Conservation (phyloP, 1,284 basidiomycete species). For the Singerocomus rubriflavus region DNA sequence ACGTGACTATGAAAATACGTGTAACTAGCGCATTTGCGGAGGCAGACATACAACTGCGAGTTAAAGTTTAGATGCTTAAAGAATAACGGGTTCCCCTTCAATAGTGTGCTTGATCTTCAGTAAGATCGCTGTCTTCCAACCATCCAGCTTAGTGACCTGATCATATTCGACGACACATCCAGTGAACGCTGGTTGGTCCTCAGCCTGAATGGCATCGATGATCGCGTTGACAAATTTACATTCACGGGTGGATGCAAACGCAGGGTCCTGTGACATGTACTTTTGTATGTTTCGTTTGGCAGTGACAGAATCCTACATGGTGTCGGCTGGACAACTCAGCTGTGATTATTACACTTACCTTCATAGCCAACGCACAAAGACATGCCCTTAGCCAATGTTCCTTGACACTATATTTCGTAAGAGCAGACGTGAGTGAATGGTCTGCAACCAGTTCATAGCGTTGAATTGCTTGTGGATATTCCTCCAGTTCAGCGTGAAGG, state of each 20-base stretch:
- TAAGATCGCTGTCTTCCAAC: constrained; percentile 91
- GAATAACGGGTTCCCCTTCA: constrained; percentile 53
- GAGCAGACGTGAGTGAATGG: constrained; percentile 75
- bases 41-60: background rate
- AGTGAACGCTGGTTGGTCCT: constrained; percentile 78
- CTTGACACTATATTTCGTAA: constrained; percentile 99
- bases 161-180: constrained; percentile 83
- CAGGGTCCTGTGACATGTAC: constrained; percentile 75
- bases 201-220: constrained; percentile 76
- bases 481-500: constrained; percentile 85
- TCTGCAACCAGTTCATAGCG: constrained; percentile 91
- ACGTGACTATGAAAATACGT: constrained; percentile 20
- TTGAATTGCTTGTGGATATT: constrained; percentile 84
- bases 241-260: constrained; percentile 85
- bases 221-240: constrained; percentile 81
- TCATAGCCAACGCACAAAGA: constrained; percentile 88
- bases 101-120: constrained; percentile 85
- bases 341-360: constrained; percentile 49
- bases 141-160: constrained; percentile 86
- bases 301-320: constrained; percentile 75
- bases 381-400: constrained; percentile 93
- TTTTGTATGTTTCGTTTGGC: constrained; percentile 74
- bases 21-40: constrained; percentile 10
- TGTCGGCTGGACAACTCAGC: constrained; percentile 7
- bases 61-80: constrained; percentile 13